phyloP scores from a whole-genome alignment of 768 basidiomycete genomes.

The Mycena rebaudengoi region DNA sequence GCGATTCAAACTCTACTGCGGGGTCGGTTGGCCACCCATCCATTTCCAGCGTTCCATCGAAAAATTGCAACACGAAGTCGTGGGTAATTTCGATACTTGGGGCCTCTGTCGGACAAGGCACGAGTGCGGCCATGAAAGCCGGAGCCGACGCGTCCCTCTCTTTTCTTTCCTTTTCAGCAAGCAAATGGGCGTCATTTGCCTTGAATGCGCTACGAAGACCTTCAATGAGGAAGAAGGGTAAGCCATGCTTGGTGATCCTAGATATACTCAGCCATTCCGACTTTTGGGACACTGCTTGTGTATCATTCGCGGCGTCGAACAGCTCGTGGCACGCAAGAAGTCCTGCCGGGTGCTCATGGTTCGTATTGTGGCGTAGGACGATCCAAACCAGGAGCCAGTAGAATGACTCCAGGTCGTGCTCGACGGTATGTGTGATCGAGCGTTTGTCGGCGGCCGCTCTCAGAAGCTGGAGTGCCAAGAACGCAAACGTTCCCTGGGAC shows the following conservation, averaged over 20 bases:
- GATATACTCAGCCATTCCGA: background rate
- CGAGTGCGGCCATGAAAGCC: background rate
- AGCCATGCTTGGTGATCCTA: background rate
- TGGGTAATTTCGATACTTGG: background rate
- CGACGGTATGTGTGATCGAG: background rate
- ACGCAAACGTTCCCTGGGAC: constrained; percentile 6
- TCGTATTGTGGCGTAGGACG: background rate
- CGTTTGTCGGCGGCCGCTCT: background rate
- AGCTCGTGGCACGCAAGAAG: background rate
- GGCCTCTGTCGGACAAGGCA: background rate
- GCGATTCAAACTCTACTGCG: background rate
- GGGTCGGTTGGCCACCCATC: background rate
- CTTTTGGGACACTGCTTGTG: background rate
- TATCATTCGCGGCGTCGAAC: background rate
- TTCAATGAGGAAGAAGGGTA: background rate
- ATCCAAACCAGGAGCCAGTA: constrained; percentile 17
- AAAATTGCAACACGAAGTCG: background rate
- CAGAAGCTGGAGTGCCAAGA: constrained; percentile 9
- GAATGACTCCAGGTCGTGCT: constrained; percentile 14
- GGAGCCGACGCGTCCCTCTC: no score
- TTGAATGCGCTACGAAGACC: background rate
- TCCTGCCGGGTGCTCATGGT: background rate
- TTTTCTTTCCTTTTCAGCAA: background rate
- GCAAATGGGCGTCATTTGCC: background rate
- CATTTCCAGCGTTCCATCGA: background rate